Base-by-base conservation (phyloP, 805 yeast genomes). In the Metschnikowia proteae region DNA sequence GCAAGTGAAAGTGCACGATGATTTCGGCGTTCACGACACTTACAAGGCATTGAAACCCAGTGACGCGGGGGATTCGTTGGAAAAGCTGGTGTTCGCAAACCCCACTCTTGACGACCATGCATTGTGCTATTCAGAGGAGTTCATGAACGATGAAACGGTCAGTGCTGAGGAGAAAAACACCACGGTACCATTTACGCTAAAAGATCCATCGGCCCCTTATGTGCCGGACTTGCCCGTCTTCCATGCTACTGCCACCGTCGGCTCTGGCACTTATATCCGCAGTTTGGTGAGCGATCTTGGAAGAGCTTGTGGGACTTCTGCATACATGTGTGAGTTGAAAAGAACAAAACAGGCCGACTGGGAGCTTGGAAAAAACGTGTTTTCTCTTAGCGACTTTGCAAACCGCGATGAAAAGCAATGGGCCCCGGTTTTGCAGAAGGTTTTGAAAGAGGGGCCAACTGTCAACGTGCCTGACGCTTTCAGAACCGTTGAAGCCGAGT, bases 231-330 rank as follows among this genome's bases (percentile, higher is more conserved):
- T 88, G 2, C 94, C 95, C 2, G 58, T 85, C 43, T 59, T 92
- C 26, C 91, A 86, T 58, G 80, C 94, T 56, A 78, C 76, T 11
- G 80, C 95, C 3, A 77, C 80, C 32, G 99, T 92, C 0, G 86
- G 96, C 1, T 89, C 97, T 0, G 99, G 99, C 1, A 94, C 98
- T 0, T 94, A 94, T 60, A 90, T 94, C 43, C 78, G 99, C 56
- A 86, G 97, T 2, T 70, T 94, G 46, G 76, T 94, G 43, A 88
- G 96, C 66, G 99, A 94, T 60, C 74, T 88, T 38, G 98, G 96
- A 1, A 79, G 86, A 51, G 86, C 92, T 0, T 69, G 91, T 61
- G 83, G 85, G 13, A 81, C 91, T 0, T 80, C 88, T 26, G 88
- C 96, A 0, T 89, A 89, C 61, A 91, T 94, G 96, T 96, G 86